Evolutionary conservation across 805 yeast genomes (phyloP).

Genomic region (Cyberlindnera xylosilytica): DNA sequence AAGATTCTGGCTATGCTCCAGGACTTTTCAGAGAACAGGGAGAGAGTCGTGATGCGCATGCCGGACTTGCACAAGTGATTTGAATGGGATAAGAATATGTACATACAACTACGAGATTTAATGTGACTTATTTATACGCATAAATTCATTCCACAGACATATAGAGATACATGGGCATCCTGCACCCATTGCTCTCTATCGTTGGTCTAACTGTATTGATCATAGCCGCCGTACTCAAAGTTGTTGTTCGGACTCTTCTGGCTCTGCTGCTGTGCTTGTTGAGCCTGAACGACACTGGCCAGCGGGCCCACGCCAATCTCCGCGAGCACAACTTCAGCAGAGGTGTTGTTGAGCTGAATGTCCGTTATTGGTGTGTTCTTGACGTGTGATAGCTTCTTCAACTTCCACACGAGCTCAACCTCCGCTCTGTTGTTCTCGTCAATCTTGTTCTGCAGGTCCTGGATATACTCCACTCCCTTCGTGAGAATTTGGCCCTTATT

Average conservation of each 20-base stretch:
- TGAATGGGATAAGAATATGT: too few relatives aligned
- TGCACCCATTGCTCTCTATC: too few relatives aligned
- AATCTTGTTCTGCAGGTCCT: constrained; percentile 62
- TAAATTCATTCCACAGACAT: background rate
- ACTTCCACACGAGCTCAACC: constrained; percentile 62
- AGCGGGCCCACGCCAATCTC: constrained; percentile 82
- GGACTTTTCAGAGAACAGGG: constrained; percentile 68
- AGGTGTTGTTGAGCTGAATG: constrained; percentile 54
- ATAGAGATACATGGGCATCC: background rate
- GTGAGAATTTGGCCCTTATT: constrained; percentile 80
- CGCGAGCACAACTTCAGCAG: constrained; percentile 75
- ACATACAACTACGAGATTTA: constrained; percentile 1
- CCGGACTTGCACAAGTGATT: constrained; percentile 48
- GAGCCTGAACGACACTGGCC: constrained; percentile 35
- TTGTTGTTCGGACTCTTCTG: constrained; percentile 28
- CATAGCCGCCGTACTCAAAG: constrained; percentile 39
- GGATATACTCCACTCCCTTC: constrained; percentile 71
- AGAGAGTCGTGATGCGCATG: constrained; percentile 78
- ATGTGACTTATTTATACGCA: background rate
- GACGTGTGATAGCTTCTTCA: constrained; percentile 50
- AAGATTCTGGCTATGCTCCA: constrained; percentile 63
- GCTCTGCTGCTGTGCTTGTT: constrained; percentile 6
- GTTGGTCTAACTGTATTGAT: constrained; percentile 29
- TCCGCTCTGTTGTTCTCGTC: constrained; percentile 79
- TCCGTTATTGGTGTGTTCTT: constrained; percentile 39